Percentiles rank a stretch among this genome's conserved stretches.
These are phyloP conservation scores for Hygrophila difformis DNA, from an alignment of 257 asterid species.

Conservation along the genomic window DNA sequence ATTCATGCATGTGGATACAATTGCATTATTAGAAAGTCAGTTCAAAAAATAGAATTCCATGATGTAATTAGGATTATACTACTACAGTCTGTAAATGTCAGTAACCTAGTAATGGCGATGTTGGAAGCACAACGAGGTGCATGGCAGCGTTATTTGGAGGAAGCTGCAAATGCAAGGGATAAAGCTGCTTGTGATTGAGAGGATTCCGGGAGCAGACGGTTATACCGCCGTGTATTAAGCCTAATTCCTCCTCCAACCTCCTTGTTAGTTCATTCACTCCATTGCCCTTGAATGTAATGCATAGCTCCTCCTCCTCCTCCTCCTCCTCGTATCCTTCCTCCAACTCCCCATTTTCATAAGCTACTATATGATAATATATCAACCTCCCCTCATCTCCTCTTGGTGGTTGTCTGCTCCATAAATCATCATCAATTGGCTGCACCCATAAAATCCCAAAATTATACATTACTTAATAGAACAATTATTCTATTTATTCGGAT, in stretches of 20 bases:
- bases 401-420: too few species aligned
- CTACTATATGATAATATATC: conserved; percentile 47
- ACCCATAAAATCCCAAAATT: too few species aligned
- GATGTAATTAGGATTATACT: too few species aligned
- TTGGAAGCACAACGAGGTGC: conserved; percentile 62
- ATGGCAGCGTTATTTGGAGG: conserved; percentile 80
- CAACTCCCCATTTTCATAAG: conserved; percentile 61
- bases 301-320: too few species aligned
- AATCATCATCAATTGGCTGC: conserved; percentile 69
- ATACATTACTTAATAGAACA: too few species aligned
- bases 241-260: conserved; percentile 54
- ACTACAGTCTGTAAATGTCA: too few species aligned
- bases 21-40: too few species aligned
- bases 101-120: too few species aligned
- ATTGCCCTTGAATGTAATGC: conserved; percentile 56
- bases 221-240: conserved; percentile 48
- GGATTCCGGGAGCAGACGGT: conserved; percentile 70
- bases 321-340: conserved; percentile 58
- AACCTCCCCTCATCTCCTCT: conserved; percentile 57
- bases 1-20: too few species aligned
- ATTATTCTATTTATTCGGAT: too few species aligned
- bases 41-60: too few species aligned
- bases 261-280: conserved; percentile 44
- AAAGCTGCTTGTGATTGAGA: conserved; percentile 70
- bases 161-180: conserved; percentile 87